Evolutionary conservation across 78 protist genomes (phyloP).

Genomic region (Tieghemostelium lacteum): DNA sequence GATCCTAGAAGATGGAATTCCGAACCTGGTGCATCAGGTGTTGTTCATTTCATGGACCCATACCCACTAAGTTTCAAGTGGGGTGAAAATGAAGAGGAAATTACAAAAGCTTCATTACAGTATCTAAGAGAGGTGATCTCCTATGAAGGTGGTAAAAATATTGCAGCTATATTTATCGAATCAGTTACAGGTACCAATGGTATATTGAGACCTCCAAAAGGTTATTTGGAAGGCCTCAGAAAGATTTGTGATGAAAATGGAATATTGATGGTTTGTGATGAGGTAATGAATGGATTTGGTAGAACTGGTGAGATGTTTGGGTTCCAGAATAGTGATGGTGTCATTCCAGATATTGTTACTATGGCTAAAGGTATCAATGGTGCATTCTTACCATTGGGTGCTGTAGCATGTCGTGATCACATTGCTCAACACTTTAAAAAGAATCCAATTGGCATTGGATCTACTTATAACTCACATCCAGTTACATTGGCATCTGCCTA

Average conservation of each 20-base stretch:
- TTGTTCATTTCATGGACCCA: constrained; percentile 73
- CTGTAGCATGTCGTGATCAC: constrained; percentile 75
- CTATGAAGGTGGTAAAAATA: constrained; percentile 69
- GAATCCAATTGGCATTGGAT: constrained; percentile 76
- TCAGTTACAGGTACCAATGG: constrained; percentile 84
- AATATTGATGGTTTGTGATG: constrained; percentile 81
- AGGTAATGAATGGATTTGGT: constrained; percentile 87
- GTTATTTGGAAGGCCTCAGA: constrained; percentile 80
- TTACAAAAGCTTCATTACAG: constrained; percentile 17
- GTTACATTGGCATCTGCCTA: constrained; percentile 84
- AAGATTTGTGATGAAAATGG: constrained; percentile 82
- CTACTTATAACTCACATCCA: constrained; percentile 86
- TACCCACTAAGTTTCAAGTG: constrained; percentile 46
- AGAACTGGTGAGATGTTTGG: constrained; percentile 86
- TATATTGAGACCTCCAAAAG: constrained; percentile 58
- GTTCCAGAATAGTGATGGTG: constrained; percentile 59
- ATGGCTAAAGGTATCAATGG: constrained; percentile 86
- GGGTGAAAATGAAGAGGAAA: constrained; percentile 76
- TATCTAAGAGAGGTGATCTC: constrained; percentile 60
- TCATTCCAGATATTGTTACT: constrained; percentile 86
- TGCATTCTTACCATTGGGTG: constrained; percentile 80
- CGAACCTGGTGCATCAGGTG: constrained; percentile 57
- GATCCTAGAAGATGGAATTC: constrained; percentile 82
- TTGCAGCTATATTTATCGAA: constrained; percentile 80
- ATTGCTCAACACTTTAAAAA: constrained; percentile 41